Base-by-base conservation (phyloP, 768 basidiomycete species). In the Tremella fuciformis region DNA sequence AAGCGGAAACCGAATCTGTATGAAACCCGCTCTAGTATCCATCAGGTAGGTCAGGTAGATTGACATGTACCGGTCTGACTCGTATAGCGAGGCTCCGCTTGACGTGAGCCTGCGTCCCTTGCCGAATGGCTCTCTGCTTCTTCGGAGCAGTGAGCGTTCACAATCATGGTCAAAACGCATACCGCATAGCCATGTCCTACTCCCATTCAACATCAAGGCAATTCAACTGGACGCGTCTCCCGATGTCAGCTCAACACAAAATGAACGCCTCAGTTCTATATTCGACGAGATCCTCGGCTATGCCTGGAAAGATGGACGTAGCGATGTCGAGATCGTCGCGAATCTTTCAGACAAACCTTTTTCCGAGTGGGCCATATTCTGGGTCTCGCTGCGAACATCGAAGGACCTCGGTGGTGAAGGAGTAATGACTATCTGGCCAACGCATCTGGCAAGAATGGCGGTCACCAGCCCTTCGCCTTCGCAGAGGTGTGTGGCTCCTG, bases 361-460 rank as follows among this genome's bases (percentile, higher is more conserved):
- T 9, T 18, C 44, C 11, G 50, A 55, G n/a, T 66, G 58, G 57
- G 18, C 61, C 18, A 55, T 60, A 11, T 62, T 49, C 53, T 66
- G 65, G 65, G 58, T 66, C 6, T 55, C 61, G 4, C 24, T 41
- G 16, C 15, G 2, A 25, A 16, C 58, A 11, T 15, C 53, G 11
- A 29, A 15, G 16, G 19, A 22, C 1, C 1, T 21, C 9, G 21
- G 29, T 21, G 15, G 26, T 19, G 50, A 55, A 50, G 65, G 65
- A 13, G 61, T 66, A 7, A 24, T 66, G 3, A 59, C 62, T 9
- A 47, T 66, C 18, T 66, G 65, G 65, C 65, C 65, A 1, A 48
- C 40, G 39, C 50, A 54, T 46, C 55, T 66, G 8, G 25, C 57
- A 18, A 42, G 41, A 2, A 50, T 48, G 8, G 7, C 40, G 11